phyloP scores from a whole-genome alignment of 768 basidiomycete genomes.

The Tylopilus intermedius region DNA sequence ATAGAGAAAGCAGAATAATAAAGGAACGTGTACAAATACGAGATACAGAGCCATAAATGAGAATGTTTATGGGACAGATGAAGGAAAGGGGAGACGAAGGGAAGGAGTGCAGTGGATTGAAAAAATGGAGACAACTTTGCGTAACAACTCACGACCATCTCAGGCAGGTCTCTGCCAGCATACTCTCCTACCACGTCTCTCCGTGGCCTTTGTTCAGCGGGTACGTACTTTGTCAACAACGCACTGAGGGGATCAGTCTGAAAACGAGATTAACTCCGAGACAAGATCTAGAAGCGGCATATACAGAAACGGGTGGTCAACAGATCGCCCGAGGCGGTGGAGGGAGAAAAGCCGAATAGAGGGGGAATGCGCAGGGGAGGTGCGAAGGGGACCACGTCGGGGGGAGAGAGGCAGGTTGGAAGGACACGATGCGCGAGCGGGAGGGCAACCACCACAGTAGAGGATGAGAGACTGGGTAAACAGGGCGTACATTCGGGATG shows the following conservation, averaged over 20 bases:
- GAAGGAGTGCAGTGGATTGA: constrained; percentile 6
- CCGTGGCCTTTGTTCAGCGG: constrained; percentile 66
- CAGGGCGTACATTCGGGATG: constrained; percentile 78
- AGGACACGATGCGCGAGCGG: constrained; percentile 29
- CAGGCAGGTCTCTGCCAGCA: constrained; percentile 66
- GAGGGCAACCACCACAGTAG: constrained; percentile 55
- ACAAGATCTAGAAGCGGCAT: not conserved
- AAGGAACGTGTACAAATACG: constrained; percentile 20
- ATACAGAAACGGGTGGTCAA: constrained; percentile 3
- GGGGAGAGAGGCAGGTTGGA: constrained; percentile 1
- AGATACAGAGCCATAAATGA: constrained; percentile 11
- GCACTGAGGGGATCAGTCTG: constrained; percentile 82
- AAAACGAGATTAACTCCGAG: constrained; percentile 4
- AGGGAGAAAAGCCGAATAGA: constrained; percentile 1
- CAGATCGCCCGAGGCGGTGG: constrained; percentile 4
- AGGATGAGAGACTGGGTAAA: constrained; percentile 40
- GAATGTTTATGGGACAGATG: constrained; percentile 8
- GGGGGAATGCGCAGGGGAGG: constrained; percentile 1
- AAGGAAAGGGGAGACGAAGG: constrained; percentile 2
- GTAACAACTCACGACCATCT: constrained; percentile 63
- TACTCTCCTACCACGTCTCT: constrained; percentile 76
- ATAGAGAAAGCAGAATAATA: constrained; percentile 12
- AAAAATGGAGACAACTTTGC: constrained; percentile 12
- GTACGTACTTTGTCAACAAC: constrained; percentile 79
- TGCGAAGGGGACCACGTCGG: not conserved